phyloP scores from a whole-genome alignment of 305 asterid genomes.

The Fraxinus nigra region DNA sequence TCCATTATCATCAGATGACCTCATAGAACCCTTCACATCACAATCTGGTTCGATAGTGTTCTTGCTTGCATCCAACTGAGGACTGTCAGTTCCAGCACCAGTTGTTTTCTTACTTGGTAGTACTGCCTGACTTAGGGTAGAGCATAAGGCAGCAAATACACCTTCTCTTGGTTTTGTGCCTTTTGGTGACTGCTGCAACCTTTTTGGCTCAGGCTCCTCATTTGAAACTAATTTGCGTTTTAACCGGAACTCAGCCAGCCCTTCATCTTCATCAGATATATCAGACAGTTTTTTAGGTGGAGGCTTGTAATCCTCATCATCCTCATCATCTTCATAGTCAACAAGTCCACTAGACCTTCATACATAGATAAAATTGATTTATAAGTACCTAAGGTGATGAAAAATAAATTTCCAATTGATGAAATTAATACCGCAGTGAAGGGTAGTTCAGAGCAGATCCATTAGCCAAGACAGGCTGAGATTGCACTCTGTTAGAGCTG shows the following conservation, averaged over 20 bases:
- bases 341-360: conserved; percentile 90
- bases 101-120: conserved; percentile 54
- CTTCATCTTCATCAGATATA: conserved; percentile 57
- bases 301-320: conserved; percentile 88
- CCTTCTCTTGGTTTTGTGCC: conserved; percentile 64
- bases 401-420: not conserved
- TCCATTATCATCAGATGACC: conserved; percentile 29
- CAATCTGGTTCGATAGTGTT: conserved; percentile 26
- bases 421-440: conserved; percentile 47
- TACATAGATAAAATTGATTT: conserved; percentile 12
- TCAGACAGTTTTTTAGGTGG: conserved; percentile 63
- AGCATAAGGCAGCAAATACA: conserved; percentile 75
- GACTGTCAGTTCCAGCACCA: conserved; percentile 27
- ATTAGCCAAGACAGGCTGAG: conserved; percentile 52
- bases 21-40: conserved; percentile 32
- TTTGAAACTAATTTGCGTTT: conserved; percentile 65
- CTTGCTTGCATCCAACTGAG: conserved; percentile 33
- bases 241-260: conserved; percentile 49
- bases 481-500: conserved; percentile 37
- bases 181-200: conserved; percentile 56
- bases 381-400: not conserved
- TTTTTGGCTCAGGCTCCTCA: conserved; percentile 69
- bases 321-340: conserved; percentile 95
- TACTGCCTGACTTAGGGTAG: conserved; percentile 55
- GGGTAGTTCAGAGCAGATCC: conserved; percentile 51